A percentile compares a stretch with the other conserved stretches of the same genome.
Conservation (phyloP, 23 red algal genomes). For the Agarophyton chilense region DNA sequence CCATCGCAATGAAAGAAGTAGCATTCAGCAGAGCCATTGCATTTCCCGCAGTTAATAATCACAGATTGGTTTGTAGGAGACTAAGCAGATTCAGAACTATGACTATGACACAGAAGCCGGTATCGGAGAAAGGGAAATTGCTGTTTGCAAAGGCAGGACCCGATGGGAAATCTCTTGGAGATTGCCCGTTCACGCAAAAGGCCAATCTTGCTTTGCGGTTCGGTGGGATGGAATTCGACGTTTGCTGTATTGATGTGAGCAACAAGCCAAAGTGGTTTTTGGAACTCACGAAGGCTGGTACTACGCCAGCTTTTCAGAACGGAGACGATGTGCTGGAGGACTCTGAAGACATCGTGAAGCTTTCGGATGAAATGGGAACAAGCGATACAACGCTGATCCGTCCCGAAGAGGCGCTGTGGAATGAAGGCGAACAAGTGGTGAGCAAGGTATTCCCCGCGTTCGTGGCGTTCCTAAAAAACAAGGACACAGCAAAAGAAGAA, state of each 20-base stretch:
- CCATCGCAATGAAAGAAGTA: background rate
- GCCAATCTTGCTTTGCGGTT: conserved; percentile 58
- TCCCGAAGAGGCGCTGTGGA: conserved; percentile 25
- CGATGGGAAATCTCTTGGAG: conserved; percentile 51
- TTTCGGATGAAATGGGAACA: conserved; percentile 34
- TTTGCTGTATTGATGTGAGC: conserved; percentile 29
- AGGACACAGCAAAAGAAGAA: conserved; percentile 31
- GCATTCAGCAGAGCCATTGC: background rate
- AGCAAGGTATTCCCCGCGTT: conserved; percentile 45
- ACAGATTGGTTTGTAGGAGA: background rate
- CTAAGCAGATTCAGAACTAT: background rate
- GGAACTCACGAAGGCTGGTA: conserved; percentile 51
- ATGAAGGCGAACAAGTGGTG: conserved; percentile 9
- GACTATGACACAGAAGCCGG: background rate
- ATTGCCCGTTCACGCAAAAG: conserved; percentile 68
- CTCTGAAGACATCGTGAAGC: conserved; percentile 36
- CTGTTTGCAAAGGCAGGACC: conserved; percentile 69
- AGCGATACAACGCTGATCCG: background rate
- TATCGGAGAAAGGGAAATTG: conserved; percentile 9
- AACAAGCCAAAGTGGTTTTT: conserved; percentile 70
- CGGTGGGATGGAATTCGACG: conserved; percentile 5
- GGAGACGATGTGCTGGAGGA: conserved; percentile 2
- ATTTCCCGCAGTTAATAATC: background rate
- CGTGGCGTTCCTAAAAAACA: conserved; percentile 54
- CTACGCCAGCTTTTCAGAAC: conserved; percentile 36